Evolutionary conservation across 257 asterid species (phyloP).

Genomic region (Fraxinus excelsior): DNA sequence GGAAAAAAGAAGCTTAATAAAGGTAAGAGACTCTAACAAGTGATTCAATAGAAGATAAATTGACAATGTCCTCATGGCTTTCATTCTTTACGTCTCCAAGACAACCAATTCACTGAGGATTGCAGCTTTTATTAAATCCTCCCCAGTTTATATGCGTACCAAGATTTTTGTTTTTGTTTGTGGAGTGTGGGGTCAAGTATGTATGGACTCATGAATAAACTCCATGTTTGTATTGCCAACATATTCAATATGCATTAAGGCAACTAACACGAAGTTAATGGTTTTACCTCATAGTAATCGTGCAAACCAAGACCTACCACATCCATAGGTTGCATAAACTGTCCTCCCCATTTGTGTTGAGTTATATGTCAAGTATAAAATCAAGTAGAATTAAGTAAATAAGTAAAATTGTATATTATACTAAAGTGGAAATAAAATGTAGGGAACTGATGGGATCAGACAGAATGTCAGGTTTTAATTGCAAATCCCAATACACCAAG

Average conservation of each 20-base stretch:
- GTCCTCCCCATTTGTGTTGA: conserved; percentile 85
- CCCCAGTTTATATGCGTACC: no score
- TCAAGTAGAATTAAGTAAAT: not conserved
- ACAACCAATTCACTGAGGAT: not conserved
- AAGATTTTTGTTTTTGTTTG: not conserved
- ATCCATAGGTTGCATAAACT: conserved; percentile 92
- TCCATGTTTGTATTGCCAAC: not conserved
- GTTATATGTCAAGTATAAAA: conserved; percentile 56
- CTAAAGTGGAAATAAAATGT: not conserved
- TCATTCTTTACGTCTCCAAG: not conserved
- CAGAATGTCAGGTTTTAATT: not conserved
- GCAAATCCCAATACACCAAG: not conserved
- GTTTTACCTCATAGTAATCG: conserved; percentile 72
- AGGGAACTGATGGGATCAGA: not conserved
- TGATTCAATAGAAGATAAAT: not conserved
- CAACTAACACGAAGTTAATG: conserved; percentile 16
- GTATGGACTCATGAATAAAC: not conserved
- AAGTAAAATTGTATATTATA: not conserved
- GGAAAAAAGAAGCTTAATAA: not conserved
- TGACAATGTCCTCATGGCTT: not conserved
- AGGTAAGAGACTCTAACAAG: conserved; percentile 9
- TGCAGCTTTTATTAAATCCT: not conserved
- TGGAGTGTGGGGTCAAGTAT: conserved; percentile 12
- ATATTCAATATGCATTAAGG: not conserved
- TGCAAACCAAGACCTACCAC: conserved; percentile 84